Evolutionary conservation across 257 asterid genomes (phyloP).

Genomic region (Penstemon eatonii): DNA sequence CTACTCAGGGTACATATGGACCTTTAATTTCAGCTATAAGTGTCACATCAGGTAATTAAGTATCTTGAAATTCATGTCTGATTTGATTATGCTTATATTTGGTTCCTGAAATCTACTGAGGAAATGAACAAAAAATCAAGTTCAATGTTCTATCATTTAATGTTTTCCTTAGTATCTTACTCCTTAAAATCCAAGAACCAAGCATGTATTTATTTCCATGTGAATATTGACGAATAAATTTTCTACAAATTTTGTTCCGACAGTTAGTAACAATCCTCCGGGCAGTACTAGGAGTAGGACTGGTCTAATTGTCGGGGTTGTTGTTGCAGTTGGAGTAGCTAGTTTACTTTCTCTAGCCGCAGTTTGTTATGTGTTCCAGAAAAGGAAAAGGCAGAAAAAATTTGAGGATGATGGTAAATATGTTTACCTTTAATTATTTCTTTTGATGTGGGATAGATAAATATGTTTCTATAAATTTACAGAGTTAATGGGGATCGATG

Average conservation of each 20-base stretch:
- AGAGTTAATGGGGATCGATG: conserved; percentile 75
- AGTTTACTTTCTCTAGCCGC: conserved; percentile 41
- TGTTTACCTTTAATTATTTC: too few relatives aligned
- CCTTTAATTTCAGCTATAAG: conserved; percentile 76
- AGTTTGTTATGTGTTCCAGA: conserved; percentile 34
- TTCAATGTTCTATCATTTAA: too few relatives aligned
- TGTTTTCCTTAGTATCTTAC: too few relatives aligned
- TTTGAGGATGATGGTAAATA: conserved; percentile 66
- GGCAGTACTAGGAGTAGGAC: conserved; percentile 38
- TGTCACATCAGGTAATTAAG: conserved; percentile 56
- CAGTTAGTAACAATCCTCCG: conserved; percentile 55
- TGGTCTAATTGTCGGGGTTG: conserved; percentile 66
- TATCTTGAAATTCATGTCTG: neutral
- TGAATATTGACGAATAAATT: neutral
- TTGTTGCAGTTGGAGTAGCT: conserved; percentile 42
- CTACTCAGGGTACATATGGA: conserved; percentile 58
- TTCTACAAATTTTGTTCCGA: conserved; percentile 57
- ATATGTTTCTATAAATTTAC: conserved; percentile 28
- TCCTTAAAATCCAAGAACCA: too few relatives aligned
- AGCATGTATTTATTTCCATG: too few relatives aligned
- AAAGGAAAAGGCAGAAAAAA: conserved; percentile 41
- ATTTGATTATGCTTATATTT: neutral
- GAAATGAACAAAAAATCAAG: too few relatives aligned
- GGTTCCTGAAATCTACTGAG: too few relatives aligned
- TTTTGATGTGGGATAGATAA: neutral